Conservation (phyloP, 2,329 filamentous ascomycete species). For the Arachnomyces sp. region DNA sequence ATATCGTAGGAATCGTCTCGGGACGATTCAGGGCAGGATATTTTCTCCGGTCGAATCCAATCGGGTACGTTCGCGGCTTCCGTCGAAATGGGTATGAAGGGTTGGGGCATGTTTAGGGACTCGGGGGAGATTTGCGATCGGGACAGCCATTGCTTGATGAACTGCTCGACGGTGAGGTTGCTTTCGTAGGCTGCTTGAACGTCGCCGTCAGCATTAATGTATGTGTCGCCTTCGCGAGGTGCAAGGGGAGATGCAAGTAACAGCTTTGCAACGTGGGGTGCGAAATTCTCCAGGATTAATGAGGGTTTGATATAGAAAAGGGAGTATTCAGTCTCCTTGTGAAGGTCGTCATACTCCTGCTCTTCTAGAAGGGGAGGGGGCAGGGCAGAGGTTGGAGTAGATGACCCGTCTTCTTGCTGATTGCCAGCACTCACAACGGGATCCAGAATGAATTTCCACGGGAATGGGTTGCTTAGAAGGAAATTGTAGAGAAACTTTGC, state of each 20-base stretch:
- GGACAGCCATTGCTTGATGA: conserved; percentile 34
- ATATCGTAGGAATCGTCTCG: conserved; percentile 27
- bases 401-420: no score
- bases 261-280: conserved; percentile 5
- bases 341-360: conserved; percentile 7
- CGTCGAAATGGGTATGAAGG: conserved; percentile 16
- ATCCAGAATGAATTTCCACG: no score
- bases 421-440: no score
- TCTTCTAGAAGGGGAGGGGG: conserved; percentile 5
- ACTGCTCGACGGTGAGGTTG: conserved; percentile 36
- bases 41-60: conserved; percentile 27
- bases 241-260: conserved; percentile 9
- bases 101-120: conserved; percentile 9
- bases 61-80: conserved; percentile 25
- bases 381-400: not conserved
- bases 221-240: conserved; percentile 7
- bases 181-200: conserved; percentile 26
- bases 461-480: no score
- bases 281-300: conserved; percentile 8
- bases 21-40: conserved; percentile 23
- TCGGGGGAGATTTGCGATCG: conserved; percentile 15
- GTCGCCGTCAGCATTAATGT: conserved; percentile 11
- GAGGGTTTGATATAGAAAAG: conserved; percentile 6
- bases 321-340: conserved; percentile 8
- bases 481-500: no score